These are phyloP conservation scores for Parathielavia hyrcaniae DNA, from an alignment of 495 filamentous ascomycete genomes.

Conservation along the genomic window DNA sequence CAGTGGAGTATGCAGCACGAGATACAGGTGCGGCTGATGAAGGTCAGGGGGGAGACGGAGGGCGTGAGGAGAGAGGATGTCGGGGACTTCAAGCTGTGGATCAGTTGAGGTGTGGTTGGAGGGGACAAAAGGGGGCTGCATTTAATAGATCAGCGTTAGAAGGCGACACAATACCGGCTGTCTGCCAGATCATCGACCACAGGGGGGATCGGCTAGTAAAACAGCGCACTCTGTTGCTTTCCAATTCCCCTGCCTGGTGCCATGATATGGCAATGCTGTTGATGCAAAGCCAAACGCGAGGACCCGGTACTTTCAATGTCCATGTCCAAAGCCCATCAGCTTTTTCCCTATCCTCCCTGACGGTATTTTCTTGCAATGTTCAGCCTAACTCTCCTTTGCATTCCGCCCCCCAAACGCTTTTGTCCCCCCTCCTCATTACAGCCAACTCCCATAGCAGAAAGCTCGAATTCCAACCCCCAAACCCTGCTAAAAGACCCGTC, in stretches of 20 bases:
- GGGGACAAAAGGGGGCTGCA: neutral
- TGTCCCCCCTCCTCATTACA: no score
- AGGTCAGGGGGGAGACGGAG: conserved; percentile 80
- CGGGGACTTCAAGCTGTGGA: conserved; percentile 59
- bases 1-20: conserved; percentile 62
- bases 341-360: no score
- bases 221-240: no score
- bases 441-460: no score
- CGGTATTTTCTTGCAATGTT: no score
- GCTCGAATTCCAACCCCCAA: no score
- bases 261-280: neutral
- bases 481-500: no score
- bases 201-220: neutral
- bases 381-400: neutral
- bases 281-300: conserved; percentile 1
- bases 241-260: neutral
- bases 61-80: conserved; percentile 65
- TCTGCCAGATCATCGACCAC: neutral
- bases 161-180: neutral
- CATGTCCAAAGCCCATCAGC: no score
- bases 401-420: no score
- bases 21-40: conserved; percentile 67
- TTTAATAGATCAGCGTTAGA: neutral
- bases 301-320: neutral
- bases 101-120: conserved; percentile 22